A percentile compares a stretch with the other conserved stretches of the same genome.
Conservation (phyloP, 441 rosid species). For the Rhodomyrtus psidioides region DNA sequence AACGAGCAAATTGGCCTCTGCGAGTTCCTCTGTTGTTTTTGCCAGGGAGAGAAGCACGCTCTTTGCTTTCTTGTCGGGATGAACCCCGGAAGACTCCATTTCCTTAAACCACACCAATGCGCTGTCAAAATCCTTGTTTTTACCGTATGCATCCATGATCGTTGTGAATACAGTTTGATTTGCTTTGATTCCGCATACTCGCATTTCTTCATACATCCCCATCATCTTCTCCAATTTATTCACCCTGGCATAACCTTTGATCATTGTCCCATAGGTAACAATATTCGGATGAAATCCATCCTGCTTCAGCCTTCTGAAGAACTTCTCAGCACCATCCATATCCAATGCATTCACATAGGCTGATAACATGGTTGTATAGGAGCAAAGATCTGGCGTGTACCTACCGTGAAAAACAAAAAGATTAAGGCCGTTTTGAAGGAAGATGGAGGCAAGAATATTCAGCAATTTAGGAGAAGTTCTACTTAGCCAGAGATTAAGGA, state of each 20-base stretch:
- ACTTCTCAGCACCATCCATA: constrained; percentile 85
- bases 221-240: constrained; percentile 65
- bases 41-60: constrained; percentile 76
- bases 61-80: constrained; percentile 89
- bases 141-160: constrained; percentile 88
- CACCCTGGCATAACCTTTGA: constrained; percentile 76
- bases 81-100: constrained; percentile 14
- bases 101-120: constrained; percentile 59
- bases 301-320: constrained; percentile 59
- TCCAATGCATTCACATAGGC: constrained; percentile 86
- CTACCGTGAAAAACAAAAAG: constrained; percentile 23
- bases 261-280: constrained; percentile 73
- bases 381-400: constrained; percentile 67
- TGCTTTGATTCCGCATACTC: constrained; percentile 40
- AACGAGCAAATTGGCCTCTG: constrained; percentile 54
- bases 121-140: constrained; percentile 62
- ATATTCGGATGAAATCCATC: constrained; percentile 65
- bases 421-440: neutral
- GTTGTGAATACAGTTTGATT: constrained; percentile 81
- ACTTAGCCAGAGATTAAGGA: neutral
- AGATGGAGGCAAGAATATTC: neutral
- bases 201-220: constrained; percentile 68
- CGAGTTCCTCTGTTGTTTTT: constrained; percentile 46
- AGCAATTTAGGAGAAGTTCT: neutral
- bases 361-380: constrained; percentile 92